A percentile compares a stretch with the other conserved stretches of the same genome.
These are phyloP conservation scores for Chalaropsis thielavioides DNA, from an alignment of 2,329 filamentous ascomycete genomes.

Conservation along the genomic window DNA sequence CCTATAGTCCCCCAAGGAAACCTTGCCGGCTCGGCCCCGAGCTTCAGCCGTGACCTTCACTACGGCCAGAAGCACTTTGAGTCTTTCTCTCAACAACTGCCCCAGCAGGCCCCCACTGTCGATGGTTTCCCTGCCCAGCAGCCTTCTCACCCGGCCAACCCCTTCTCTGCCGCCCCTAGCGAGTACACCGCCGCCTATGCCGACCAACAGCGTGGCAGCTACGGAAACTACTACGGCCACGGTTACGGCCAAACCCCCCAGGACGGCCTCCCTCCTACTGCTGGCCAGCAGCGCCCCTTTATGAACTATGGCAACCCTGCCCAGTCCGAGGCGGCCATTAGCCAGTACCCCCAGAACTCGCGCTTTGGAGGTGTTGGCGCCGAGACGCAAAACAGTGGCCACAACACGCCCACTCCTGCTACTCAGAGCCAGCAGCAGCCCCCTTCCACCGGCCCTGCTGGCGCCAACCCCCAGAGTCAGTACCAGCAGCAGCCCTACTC, in stretches of 20 bases:
- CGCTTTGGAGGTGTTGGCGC: constrained; percentile 44
- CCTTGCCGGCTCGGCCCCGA: constrained; percentile 7
- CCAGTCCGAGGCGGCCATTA: constrained; percentile 45
- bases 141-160: constrained; percentile 44
- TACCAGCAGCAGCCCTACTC: constrained; percentile 34
- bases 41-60: constrained; percentile 14
- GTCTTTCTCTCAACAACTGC: constrained; percentile 42
- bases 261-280: constrained; percentile 43
- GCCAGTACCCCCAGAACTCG: constrained; percentile 58
- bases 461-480: constrained; percentile 33
- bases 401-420: constrained; percentile 78
- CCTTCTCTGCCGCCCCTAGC: constrained; percentile 57
- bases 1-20: constrained; percentile 6
- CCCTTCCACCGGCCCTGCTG: constrained; percentile 25
- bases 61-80: constrained; percentile 50
- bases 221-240: constrained; percentile 50
- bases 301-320: constrained; percentile 53
- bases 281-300: constrained; percentile 41
- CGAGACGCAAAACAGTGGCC: constrained; percentile 72
- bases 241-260: constrained; percentile 51
- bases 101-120: constrained; percentile 27
- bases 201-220: constrained; percentile 57
- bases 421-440: constrained; percentile 35
- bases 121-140: constrained; percentile 32
- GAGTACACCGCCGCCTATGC: constrained; percentile 83